A percentile compares a stretch with the other conserved stretches of the same genome.
These are phyloP conservation scores for Rhizopus sp. DNA, from an alignment of 371 early-diverging fungal genomes.

Conservation along the genomic window DNA sequence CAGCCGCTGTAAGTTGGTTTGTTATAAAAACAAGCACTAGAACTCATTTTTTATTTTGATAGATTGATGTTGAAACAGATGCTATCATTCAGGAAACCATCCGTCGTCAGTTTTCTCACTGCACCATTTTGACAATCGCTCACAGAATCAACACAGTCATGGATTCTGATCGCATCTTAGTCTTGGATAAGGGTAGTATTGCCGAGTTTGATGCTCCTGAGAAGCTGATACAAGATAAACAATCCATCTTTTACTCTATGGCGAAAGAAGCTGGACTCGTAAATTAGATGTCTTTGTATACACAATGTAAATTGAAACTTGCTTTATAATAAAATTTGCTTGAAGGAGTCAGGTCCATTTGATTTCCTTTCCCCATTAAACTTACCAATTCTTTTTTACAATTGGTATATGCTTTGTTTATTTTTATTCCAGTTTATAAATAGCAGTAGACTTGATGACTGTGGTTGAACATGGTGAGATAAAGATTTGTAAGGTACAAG, in stretches of 20 bases:
- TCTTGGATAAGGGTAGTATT: conserved; percentile 76
- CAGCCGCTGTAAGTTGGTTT: conserved; percentile 61
- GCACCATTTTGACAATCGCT: conserved; percentile 93
- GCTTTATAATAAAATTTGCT: too few relatives aligned
- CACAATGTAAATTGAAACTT: too few relatives aligned
- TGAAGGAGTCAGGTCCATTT: too few relatives aligned
- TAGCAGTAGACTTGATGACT: too few relatives aligned
- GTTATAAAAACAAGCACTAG: neutral
- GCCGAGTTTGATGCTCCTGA: conserved; percentile 82
- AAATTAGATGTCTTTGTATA: conserved; percentile 23
- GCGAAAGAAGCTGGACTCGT: conserved; percentile 72
- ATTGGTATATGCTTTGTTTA: too few relatives aligned
- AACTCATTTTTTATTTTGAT: conserved; percentile 5
- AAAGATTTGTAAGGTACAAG: too few relatives aligned
- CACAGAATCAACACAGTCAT: conserved; percentile 90
- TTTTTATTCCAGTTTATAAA: too few relatives aligned
- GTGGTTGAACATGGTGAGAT: too few relatives aligned
- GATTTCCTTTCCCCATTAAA: too few relatives aligned
- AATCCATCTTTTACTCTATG: conserved; percentile 71
- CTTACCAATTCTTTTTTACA: too few relatives aligned
- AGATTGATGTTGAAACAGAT: conserved; percentile 84
- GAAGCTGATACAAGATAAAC: conserved; percentile 58
- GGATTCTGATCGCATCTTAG: conserved; percentile 84
- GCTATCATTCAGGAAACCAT: conserved; percentile 87
- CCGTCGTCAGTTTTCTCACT: conserved; percentile 80